Percentiles rank a stretch among this genome's conserved stretches.
These are phyloP conservation scores for Rhipidocladum racemiflorum DNA, from an alignment of 176 grass and related monocot genomes.

Conservation along the genomic window DNA sequence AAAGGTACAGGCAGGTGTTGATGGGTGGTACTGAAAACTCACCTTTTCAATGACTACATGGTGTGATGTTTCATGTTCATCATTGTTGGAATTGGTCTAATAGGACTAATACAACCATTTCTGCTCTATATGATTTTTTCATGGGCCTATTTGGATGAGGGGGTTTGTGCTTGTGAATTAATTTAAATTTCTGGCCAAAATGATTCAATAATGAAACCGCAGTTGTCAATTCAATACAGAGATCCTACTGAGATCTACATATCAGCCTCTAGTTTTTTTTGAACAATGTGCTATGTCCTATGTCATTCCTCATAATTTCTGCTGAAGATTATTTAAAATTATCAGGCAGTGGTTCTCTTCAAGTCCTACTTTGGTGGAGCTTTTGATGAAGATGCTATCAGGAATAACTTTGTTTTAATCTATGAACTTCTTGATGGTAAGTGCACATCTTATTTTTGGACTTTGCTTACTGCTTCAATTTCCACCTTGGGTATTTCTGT, in stretches of 20 bases:
- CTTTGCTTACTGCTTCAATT: slow-evolving; percentile 28
- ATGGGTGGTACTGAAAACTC: background rate
- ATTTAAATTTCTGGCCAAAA: background rate
- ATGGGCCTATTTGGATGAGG: slow-evolving; percentile 12
- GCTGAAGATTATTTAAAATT: slow-evolving; percentile 37
- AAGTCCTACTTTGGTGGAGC: slow-evolving; percentile 96
- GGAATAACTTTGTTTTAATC: slow-evolving; percentile 98
- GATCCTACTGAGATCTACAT: background rate
- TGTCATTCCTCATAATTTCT: background rate
- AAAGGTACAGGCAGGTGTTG: background rate
- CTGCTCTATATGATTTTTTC: slow-evolving; percentile 7
- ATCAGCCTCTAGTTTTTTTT: background rate
- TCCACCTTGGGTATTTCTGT: slow-evolving; percentile 11
- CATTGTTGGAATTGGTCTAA: slow-evolving; percentile 7
- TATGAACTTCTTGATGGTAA: slow-evolving; percentile 99
- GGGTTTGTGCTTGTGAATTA: background rate
- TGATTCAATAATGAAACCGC: slow-evolving; percentile 8
- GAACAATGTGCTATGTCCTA: background rate
- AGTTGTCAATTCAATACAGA: slow-evolving; percentile 1
- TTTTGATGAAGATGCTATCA: slow-evolving; percentile 99
- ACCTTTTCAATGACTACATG: background rate
- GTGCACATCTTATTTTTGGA: slow-evolving; percentile 19
- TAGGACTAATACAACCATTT: background rate
- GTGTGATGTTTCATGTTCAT: background rate
- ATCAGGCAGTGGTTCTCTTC: slow-evolving; percentile 89